Base-by-base conservation (phyloP, 2,329 filamentous ascomycete species). In the Daldinia eschscholtzii region DNA sequence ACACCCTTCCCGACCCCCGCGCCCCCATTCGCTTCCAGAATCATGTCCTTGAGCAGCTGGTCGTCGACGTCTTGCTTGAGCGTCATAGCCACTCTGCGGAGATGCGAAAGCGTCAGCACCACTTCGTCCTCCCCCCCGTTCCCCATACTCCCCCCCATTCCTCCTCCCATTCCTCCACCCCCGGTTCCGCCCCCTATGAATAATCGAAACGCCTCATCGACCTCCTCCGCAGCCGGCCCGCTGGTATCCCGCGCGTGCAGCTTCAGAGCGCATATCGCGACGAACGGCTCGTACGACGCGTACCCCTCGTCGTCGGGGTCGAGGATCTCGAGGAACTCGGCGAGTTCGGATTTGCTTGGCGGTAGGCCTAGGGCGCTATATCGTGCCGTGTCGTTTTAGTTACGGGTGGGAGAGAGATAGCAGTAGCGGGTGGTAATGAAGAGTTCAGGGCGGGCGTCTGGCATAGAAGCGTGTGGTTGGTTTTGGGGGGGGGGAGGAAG, bases 21-120 rank as follows among this genome's bases (percentile, higher is more conserved):
- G 1, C 93, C 93, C 2, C 92, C 93, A 80, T 97, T 98, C 56
- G 95, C 96, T 84, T 98, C 95, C 56, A 94, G 83, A 65, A 99
- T 91, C 96, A 99, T 99, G 83, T 98, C 94, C 82, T 88, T 89
- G 77, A 99, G 82, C 77, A 97, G 81, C 56, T 93, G 91, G 75
- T 98, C 96, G 66, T 89, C 88, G 26, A 97, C 90, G 69, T 91
- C 93, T 81, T 97, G 93, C 80, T 93, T 93, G 75, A 99, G 82
- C 74, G 93, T 88, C 73, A 88, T 89, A 46, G 94, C 94, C 61
- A 98, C 91, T 75, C 91, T 86, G 77, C 89, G 88, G 77, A 99
- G 81, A 81, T 97, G 92, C 15, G 86, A 87, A 30, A 98, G 76
- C 1, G 92, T 96, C 72, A 99, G 97, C n/a, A 88, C 88, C 0